Base-by-base conservation (phyloP, 352 stramenopile genomes). In the Chloridella minuta region DNA sequence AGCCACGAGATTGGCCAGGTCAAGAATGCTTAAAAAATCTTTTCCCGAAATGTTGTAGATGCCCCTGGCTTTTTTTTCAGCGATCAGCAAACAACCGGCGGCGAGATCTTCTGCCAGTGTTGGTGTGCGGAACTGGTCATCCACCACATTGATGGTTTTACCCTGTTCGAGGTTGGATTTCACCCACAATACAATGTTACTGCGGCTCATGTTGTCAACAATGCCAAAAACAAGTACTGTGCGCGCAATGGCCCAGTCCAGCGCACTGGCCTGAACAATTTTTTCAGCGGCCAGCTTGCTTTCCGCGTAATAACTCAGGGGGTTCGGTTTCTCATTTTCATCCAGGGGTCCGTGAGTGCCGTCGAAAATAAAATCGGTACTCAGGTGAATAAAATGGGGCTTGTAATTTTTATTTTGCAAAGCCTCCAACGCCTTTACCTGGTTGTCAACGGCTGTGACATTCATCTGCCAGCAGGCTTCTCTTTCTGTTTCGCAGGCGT, bases 351-450 rank as follows among this genome's bases (percentile, higher is more conserved):
- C 40, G n/a, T 66, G 40, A 18, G 40, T 66, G 40, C 40, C 40
- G n/a, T 66, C 40, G n/a, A 66, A 66, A 66, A 66, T 66, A 66
- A 66, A 66, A 66, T 66, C 40, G 40, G 40, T 66, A 66, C 40
- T 66, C n/a, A 66, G 40, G 40, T 66, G 40, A 18, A 66, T 66
- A 66, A 66, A 66, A n/a, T 66, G 40, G 10, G 40, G 40, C 10
- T 66, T 66, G 40, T 66, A 66, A 66, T 66, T 10, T 66, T 66
- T 66, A 18, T 66, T 66, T n/a, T 66, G 10, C 40, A 66, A 66
- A 66, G 40, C 40, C n/a, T 66, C 40, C 40, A 66, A 66, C 10
- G 40, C 40, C 40, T 66, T 66, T n/a, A 66, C 40, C n/a, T 66
- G 40, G n/a, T 66, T 18, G 40, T 66, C 40, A 66, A 66, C 40